Conservation (phyloP, 306 rosid genomes). For the Cotoneaster glaucophyllus region DNA sequence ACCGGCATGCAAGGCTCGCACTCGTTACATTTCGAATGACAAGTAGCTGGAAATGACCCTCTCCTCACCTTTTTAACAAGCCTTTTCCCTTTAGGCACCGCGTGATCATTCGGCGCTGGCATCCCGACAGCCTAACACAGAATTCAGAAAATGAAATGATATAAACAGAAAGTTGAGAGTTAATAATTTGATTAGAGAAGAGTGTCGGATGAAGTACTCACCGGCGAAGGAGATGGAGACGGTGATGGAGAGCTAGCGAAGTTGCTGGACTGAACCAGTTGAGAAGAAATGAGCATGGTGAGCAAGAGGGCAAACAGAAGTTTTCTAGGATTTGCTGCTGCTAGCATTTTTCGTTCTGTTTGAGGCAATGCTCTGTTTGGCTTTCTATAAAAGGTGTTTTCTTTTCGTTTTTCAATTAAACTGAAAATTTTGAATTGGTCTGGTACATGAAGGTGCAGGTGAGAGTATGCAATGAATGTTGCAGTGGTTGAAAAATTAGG, state of each 20-base stretch:
- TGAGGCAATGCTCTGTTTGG: background rate
- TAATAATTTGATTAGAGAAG: background rate
- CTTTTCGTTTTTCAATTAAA: background rate
- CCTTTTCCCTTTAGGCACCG: background rate
- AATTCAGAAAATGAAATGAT: background rate
- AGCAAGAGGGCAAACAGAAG: conserved; percentile 5
- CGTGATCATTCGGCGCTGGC: background rate
- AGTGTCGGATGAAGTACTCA: conserved; percentile 11
- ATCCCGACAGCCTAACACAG: conserved; percentile 19
- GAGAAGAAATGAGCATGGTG: conserved; percentile 16
- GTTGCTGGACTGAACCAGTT: conserved; percentile 11
- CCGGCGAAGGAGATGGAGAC: conserved; percentile 46
- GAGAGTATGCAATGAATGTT: background rate
- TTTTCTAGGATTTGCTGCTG: conserved; percentile 12
- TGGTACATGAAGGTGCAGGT: background rate
- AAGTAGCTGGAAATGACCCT: conserved; percentile 45
- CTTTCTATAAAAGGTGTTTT: background rate
- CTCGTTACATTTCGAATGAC: conserved; percentile 45
- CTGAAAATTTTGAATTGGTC: background rate
- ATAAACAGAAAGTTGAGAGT: no score
- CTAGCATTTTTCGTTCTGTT: conserved; percentile 16
- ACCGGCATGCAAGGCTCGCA: conserved; percentile 60
- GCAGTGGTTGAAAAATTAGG: background rate
- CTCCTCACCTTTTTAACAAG: background rate
- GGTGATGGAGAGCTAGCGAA: conserved; percentile 33